Conservation (phyloP, 108 stramenopile species). For the Conticribra guillardii region DNA sequence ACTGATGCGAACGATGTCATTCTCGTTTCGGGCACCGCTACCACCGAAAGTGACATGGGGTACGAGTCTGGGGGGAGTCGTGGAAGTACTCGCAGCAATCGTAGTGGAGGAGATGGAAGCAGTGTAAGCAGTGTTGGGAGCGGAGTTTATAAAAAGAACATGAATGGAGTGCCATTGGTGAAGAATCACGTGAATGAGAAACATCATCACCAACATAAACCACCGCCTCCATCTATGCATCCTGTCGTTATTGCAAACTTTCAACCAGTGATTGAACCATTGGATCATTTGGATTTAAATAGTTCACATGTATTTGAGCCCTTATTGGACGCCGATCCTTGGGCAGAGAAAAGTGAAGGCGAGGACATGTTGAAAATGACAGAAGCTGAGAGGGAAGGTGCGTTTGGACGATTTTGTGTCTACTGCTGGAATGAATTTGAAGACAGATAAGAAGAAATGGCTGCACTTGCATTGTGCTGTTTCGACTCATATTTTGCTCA, state of each 20-base stretch:
- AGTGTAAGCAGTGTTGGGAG: slow-evolving; percentile 20
- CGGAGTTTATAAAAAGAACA: neutral
- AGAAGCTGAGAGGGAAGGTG: slow-evolving; percentile 63
- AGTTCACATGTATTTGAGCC: slow-evolving; percentile 63
- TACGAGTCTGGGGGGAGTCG: slow-evolving; percentile 50
- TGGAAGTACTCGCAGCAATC: slow-evolving; percentile 24
- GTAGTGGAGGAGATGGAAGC: slow-evolving; percentile 21
- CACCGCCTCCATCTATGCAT: slow-evolving; percentile 1
- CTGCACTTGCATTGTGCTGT: neutral
- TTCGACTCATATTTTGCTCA: too few species aligned
- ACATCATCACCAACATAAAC: neutral
- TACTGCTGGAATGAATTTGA: neutral
- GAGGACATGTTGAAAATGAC: slow-evolving; percentile 45
- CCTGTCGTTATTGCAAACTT: slow-evolving; percentile 67
- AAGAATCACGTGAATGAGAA: neutral
- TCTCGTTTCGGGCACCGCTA: neutral
- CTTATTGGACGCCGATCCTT: slow-evolving; percentile 47
- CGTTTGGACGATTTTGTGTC: neutral
- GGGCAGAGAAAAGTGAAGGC: neutral
- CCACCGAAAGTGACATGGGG: slow-evolving; percentile 21
- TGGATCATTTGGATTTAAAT: slow-evolving; percentile 68
- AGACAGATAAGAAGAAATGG: neutral
- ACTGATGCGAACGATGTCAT: slow-evolving; percentile 6
- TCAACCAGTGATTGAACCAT: slow-evolving; percentile 71
- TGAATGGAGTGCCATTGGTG: neutral